A percentile compares a stretch with the other conserved stretches of the same genome.
These are phyloP conservation scores for Syncephalastrum sp. DNA, from an alignment of 371 early-diverging fungal species.

Conservation along the genomic window DNA sequence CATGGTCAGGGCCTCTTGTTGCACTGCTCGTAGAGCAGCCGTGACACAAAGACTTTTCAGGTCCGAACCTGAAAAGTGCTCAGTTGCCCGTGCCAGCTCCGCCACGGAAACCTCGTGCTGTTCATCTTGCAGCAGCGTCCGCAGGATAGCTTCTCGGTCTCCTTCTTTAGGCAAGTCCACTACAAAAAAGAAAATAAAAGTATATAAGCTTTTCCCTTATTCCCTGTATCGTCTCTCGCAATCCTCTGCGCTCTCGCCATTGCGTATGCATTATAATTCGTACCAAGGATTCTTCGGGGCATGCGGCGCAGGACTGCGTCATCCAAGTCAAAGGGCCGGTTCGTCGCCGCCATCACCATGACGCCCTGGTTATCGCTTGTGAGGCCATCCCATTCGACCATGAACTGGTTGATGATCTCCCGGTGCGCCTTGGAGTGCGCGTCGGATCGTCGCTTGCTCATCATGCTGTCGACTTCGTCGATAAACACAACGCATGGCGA, in stretches of 20 bases:
- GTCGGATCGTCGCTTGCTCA: conserved; percentile 77
- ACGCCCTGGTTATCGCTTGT: conserved; percentile 76
- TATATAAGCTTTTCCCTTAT: background rate
- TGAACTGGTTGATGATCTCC: conserved; percentile 95
- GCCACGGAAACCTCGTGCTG: conserved; percentile 54
- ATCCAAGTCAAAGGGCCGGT: conserved; percentile 97
- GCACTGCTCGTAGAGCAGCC: conserved; percentile 78
- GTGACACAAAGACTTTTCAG: conserved; percentile 97
- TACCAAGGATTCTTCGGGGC: conserved; percentile 92
- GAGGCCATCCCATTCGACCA: conserved; percentile 97
- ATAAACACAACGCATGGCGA: conserved; percentile 97
- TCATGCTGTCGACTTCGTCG: conserved; percentile 97
- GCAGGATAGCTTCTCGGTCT: conserved; percentile 81
- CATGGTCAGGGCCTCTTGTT: conserved; percentile 41
- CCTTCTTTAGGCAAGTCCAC: conserved; percentile 88
- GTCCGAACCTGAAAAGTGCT: conserved; percentile 94
- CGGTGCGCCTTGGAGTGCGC: conserved; percentile 51
- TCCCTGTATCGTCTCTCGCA: background rate
- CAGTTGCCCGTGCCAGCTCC: conserved; percentile 69
- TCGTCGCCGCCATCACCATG: conserved; percentile 94
- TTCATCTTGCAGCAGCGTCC: conserved; percentile 80
- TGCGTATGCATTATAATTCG: conserved; percentile 7
- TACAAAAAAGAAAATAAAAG: conserved; percentile 16
- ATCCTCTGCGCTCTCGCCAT: background rate
- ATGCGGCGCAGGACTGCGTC: conserved; percentile 96